Evolutionary conservation across 192 early-diverging fungal genomes (phyloP).

Genomic region (Backusella tarrabulga): DNA sequence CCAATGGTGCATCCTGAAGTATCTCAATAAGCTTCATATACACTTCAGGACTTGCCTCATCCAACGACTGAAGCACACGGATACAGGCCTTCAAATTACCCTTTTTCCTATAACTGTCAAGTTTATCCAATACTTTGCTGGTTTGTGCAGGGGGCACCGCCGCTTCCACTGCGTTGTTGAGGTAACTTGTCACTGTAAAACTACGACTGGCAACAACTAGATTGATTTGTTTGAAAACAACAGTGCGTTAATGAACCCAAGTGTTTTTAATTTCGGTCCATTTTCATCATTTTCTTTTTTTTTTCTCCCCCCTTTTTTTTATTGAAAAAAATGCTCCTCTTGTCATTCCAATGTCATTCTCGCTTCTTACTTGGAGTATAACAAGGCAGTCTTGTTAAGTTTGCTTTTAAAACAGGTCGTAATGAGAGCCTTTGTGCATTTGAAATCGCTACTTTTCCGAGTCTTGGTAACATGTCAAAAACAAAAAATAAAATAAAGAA

Average conservation of each 20-base stretch:
- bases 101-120: background rate
- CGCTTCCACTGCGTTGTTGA: background rate
- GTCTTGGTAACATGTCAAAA: conserved; percentile 3
- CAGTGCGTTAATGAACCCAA: background rate
- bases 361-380: background rate
- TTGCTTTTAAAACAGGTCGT: background rate
- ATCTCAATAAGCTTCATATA: conserved; percentile 4
- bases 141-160: background rate
- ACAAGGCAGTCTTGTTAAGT: background rate
- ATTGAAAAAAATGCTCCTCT: background rate
- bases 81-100: conserved; percentile 17
- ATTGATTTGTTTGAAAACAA: background rate
- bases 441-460: background rate
- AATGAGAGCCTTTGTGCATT: background rate
- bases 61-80: conserved; percentile 3
- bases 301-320: too few relatives aligned
- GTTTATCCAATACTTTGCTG: background rate
- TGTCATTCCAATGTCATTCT: background rate
- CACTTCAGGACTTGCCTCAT: background rate
- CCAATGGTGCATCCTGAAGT: conserved; percentile 2
- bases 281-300: too few relatives aligned
- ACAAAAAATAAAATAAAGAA: background rate
- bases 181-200: background rate
- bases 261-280: background rate
- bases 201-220: background rate